Evolutionary conservation across 2,329 filamentous ascomycete genomes (phyloP), one percentile per base, ranked within the genome.

Genomic region (Penicillium sp.): DNA sequence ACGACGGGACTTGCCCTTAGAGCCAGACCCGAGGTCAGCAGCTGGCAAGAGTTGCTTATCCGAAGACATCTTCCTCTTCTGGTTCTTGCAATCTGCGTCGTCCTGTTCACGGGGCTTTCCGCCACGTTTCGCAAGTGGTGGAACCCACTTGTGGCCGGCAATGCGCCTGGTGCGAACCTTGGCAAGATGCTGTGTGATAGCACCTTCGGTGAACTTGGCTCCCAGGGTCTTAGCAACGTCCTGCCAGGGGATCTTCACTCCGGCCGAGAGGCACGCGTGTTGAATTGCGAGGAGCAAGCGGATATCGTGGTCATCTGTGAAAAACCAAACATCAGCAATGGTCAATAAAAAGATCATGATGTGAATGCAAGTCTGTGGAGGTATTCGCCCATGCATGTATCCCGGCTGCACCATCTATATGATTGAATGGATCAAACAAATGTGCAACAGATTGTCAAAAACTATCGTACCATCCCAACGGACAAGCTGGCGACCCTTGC

Each of bases 161-260:
- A 27, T 27, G 24, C 77, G 69, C 29, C 71, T 68, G 16, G 38
- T 45, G 8, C 77, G 75, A 3, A 79, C 58, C 54, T 80, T 80
- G 0, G 75, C 67, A 13, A 80, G 63, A 48, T 80, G 78, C 56
- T 80, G 78, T 1, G 75, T 63, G 21, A 79, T 77, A 1, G 77
- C 74, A 2, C 77, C 76, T 45, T 75, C 75, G 0, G 70, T 72
- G 50, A 75, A 74, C n/a, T 67, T 68, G 1, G 66, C 50, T 5
- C 72, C 72, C 72, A 80, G 76, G 1, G 65, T 57, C 21, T 58
- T 45, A 5, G 75, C 76, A 21, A 79, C 68, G 2, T 71, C 56
- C 1, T 63, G 59, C 75, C 76, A 80, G 8, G 78, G 77, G 18
- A 80, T 68, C 50, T 69, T 75, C 16, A 78, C 55, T 1, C 65